A percentile compares a stretch with the other conserved stretches of the same genome.
Evolutionary conservation across 352 stramenopile genomes (phyloP).

Genomic region (Pythium biforme): DNA sequence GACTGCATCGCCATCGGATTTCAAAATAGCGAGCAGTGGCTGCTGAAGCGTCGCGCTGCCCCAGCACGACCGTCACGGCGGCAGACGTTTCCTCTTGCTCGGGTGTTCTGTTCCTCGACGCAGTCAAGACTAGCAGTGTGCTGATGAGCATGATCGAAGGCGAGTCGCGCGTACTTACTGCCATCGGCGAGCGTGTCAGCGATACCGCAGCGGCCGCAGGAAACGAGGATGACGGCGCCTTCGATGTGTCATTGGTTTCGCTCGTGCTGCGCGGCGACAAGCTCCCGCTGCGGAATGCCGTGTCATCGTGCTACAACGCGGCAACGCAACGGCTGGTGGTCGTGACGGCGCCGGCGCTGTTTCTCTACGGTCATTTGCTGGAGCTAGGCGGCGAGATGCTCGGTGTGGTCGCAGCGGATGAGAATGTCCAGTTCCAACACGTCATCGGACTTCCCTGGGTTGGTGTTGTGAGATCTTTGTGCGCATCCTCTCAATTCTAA

Average conservation of each 20-base stretch:
- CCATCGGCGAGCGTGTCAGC: too few relatives aligned
- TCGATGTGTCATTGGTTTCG: slow-evolving; percentile 30
- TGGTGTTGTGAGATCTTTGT: neutral
- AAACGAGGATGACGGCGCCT: neutral
- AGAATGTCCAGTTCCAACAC: slow-evolving; percentile 45
- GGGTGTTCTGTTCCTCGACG: too few relatives aligned
- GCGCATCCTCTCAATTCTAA: neutral
- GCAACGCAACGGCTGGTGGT: slow-evolving; percentile 39
- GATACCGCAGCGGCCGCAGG: neutral
- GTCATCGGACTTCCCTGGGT: slow-evolving; percentile 49
- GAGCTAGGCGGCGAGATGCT: slow-evolving; percentile 44
- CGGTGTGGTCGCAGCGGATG: slow-evolving; percentile 31
- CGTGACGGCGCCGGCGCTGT: slow-evolving; percentile 33
- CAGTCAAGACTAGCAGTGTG: too few relatives aligned
- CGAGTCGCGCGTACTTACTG: neutral
- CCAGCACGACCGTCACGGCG: too few relatives aligned
- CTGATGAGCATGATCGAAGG: neutral
- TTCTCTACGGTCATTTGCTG: slow-evolving; percentile 43
- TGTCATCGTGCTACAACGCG: slow-evolving; percentile 44
- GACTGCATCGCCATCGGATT: too few relatives aligned
- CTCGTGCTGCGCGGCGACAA: slow-evolving; percentile 49
- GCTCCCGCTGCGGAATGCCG: slow-evolving; percentile 36
- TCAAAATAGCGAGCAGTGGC: too few relatives aligned
- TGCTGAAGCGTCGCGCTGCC: too few relatives aligned
- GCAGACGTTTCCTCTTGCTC: too few relatives aligned